A percentile compares a stretch with the other conserved stretches of the same genome.
phyloP scores from a whole-genome alignment of 371 early-diverging fungal species.

The Parasitella parasitica region DNA sequence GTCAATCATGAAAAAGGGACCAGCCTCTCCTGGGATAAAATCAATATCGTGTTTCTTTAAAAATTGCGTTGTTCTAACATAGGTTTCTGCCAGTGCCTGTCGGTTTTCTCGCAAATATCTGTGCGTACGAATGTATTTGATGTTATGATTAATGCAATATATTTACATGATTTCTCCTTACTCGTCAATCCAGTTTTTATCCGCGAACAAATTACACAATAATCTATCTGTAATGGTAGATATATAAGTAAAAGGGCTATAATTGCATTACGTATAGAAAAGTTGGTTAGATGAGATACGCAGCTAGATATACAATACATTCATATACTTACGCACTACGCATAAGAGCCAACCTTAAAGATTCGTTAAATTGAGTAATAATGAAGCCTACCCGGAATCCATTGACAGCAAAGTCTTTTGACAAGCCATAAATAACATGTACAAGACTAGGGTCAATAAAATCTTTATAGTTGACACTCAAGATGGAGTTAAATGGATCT shows the following conservation, averaged over 20 bases:
- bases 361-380: slow-evolving; percentile 63
- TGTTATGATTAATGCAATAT: no score
- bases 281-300: not conserved
- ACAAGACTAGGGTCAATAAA: slow-evolving; percentile 63
- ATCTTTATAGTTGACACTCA: slow-evolving; percentile 51
- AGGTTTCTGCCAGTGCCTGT: slow-evolving; percentile 51
- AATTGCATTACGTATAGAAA: not conserved
- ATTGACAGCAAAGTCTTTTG: slow-evolving; percentile 77
- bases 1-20: slow-evolving; percentile 70
- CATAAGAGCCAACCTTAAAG: slow-evolving; percentile 36
- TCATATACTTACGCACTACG: slow-evolving; percentile 34
- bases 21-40: slow-evolving; percentile 61
- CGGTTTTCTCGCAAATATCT: slow-evolving; percentile 59
- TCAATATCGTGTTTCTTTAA: slow-evolving; percentile 47
- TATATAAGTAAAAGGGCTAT: slow-evolving; percentile 55
- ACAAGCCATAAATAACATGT: slow-evolving; percentile 76
- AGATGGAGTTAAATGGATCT: slow-evolving; percentile 26
- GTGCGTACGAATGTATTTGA: not conserved
- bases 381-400: slow-evolving; percentile 69
- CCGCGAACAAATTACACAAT: slow-evolving; percentile 53
- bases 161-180: no score
- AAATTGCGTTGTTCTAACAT: slow-evolving; percentile 35
- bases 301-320: not conserved
- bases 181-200: slow-evolving; percentile 58
- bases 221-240: slow-evolving; percentile 57